phyloP scores from a whole-genome alignment of 73 alveolate species.

The Halteria grandinella region DNA sequence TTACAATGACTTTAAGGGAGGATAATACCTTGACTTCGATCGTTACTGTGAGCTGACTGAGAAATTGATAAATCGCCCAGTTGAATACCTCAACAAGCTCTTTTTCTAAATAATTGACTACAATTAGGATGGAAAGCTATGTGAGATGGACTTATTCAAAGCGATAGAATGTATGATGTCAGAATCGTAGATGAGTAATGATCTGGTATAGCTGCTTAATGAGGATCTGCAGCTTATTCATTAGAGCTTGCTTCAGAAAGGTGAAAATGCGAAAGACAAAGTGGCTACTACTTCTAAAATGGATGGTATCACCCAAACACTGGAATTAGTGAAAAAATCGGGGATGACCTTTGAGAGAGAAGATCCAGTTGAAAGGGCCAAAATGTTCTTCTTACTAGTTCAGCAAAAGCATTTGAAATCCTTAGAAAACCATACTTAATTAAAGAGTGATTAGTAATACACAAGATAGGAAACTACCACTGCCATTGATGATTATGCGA shows the following conservation, averaged over 20 bases:
- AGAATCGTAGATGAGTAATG: background rate
- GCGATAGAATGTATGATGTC: background rate
- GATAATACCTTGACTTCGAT: background rate
- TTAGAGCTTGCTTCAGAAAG: background rate
- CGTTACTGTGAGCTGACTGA: background rate
- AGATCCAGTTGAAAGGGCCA: slow-evolving; percentile 40
- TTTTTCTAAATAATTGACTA: background rate
- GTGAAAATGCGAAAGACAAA: slow-evolving; percentile 20
- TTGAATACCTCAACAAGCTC: background rate
- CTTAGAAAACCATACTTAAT: too few species aligned
- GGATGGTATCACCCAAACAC: background rate
- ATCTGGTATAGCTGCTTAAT: background rate
- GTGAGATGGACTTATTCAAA: slow-evolving; percentile 21
- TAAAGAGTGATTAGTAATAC: background rate
- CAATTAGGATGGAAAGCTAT: slow-evolving; percentile 20
- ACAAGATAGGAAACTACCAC: background rate
- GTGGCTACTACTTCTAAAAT: background rate
- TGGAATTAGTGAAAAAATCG: slow-evolving; percentile 12
- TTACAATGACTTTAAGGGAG: too few species aligned
- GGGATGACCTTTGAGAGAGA: slow-evolving; percentile 33
- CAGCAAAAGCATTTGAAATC: background rate
- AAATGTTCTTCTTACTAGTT: slow-evolving; percentile 7
- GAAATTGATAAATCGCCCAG: slow-evolving; percentile 8
- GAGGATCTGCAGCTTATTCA: slow-evolving; percentile 24
- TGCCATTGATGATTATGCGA: background rate